A percentile compares a stretch with the other conserved stretches of the same genome.
These are phyloP conservation scores for Huntiella omanensis DNA, from an alignment of 2,329 filamentous ascomycete genomes.

Conservation along the genomic window DNA sequence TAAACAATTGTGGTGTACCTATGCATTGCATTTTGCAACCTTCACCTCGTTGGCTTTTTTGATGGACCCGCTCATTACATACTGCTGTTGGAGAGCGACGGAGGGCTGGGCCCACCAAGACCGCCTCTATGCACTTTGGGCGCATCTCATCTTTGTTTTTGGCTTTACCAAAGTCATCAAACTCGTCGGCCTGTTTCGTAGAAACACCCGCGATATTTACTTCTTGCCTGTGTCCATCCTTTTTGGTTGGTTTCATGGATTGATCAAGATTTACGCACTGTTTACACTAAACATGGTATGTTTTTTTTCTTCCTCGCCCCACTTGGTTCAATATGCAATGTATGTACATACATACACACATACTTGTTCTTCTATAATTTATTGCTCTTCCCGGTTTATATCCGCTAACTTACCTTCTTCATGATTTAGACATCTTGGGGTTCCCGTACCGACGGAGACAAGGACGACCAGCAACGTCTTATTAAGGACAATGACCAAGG, in stretches of 20 bases:
- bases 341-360: not conserved
- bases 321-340: not conserved
- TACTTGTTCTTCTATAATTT: not conserved
- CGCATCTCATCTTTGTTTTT: constrained; percentile 57
- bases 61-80: constrained; percentile 56
- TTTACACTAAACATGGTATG: constrained; percentile 68
- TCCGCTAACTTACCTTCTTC: not conserved
- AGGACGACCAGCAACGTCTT: constrained; percentile 58
- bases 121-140: constrained; percentile 37
- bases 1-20: constrained; percentile 82
- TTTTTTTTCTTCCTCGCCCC: constrained; percentile 13
- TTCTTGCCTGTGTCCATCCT: constrained; percentile 70
- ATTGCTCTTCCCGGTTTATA: not conserved
- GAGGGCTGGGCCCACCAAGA: constrained; percentile 32
- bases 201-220: constrained; percentile 63
- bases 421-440: constrained; percentile 70
- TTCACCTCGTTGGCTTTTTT: constrained; percentile 74
- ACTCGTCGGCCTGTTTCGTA: constrained; percentile 67
- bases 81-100: constrained; percentile 50
- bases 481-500: constrained; percentile 13
- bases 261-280: constrained; percentile 80
- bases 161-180: constrained; percentile 79
- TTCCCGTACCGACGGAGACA: constrained; percentile 77
- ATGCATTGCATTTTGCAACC: constrained; percentile 81
- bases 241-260: constrained; percentile 83